Evolutionary conservation across 139 green algal species (phyloP), one percentile per base, ranked within the genome.

Genomic region (Micromonas pusilla): DNA sequence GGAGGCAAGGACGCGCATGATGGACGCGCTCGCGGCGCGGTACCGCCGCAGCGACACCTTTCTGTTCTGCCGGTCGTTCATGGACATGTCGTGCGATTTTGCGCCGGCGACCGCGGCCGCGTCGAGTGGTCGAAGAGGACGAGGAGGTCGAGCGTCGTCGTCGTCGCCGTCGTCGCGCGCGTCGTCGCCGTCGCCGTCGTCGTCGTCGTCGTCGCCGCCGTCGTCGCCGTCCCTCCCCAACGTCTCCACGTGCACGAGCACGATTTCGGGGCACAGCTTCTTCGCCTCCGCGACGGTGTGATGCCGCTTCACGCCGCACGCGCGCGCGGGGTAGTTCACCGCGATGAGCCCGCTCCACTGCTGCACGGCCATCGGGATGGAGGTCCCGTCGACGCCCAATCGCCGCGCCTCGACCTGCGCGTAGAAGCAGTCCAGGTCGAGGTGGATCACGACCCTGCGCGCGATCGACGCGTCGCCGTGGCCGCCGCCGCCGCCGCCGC

Each of bases 291-390:
- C 1, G 6, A 90, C 85, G 19, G 87, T 81, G 87, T 95, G 93
- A 82, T 93, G 86, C 0, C 93, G 85, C 0, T 82, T 93, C 34
- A 98, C 78, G 33, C 93, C 93, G 1, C 34, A 32, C 0, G 84
- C 87, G 0, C 93, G 71, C 0, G 93, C 93, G 3, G 91, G 81
- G 76, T 98, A 98, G 77, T 97, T 97, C 54, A 85, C 60, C 19
- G 76, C 83, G 60, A 78, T 83, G 32, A 77, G 32, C 9, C 81
- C 84, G 36, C 81, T 84, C 90, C 92, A 97, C 72, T 97, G 92
- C 84, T 96, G 92, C 28, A 97, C 92, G 1, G 91, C 93, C 23
- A 85, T 84, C 0, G 92, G 92, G 9, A 77, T 52, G 0, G 90
- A 84, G 1, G 65, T 52, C n/a, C n/a, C 9, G 3, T 87, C 85